Conservation (phyloP, 1,284 basidiomycete species). For the Ustilago curta region DNA sequence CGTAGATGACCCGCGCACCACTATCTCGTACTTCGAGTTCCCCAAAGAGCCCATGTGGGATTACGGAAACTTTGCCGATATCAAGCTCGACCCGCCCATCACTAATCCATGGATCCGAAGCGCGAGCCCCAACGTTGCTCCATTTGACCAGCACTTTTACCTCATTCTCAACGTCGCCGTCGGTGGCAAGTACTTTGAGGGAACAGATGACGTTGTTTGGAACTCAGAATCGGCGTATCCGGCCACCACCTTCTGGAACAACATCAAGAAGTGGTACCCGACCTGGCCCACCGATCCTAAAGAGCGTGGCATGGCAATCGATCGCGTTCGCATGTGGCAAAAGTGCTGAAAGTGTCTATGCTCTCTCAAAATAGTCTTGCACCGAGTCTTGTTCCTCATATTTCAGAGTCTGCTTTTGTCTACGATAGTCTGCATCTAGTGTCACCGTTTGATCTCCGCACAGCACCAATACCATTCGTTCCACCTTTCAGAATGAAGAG, state of each 20-base stretch:
- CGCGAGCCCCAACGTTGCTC: conserved; percentile 74
- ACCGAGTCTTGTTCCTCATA: background rate
- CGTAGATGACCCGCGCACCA: conserved; percentile 76
- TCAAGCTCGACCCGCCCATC: conserved; percentile 79
- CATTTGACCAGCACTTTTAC: conserved; percentile 88
- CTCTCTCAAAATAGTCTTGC: background rate
- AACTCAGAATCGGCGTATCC: conserved; percentile 72
- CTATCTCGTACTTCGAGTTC: conserved; percentile 77
- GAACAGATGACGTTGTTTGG: conserved; percentile 73
- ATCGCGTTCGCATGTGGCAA: conserved; percentile 78
- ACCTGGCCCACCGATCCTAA: conserved; percentile 38
- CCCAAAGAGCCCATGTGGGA: conserved; percentile 78
- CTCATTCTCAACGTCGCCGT: conserved; percentile 82
- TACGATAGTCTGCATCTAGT: conserved; percentile 5
- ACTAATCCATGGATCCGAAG: conserved; percentile 67
- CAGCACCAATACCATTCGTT: too few relatives aligned
- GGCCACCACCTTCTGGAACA: conserved; percentile 77
- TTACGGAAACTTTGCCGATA: conserved; percentile 78
- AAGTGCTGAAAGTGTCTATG: conserved; percentile 26
- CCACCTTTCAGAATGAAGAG: too few relatives aligned
- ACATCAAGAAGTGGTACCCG: conserved; percentile 61
- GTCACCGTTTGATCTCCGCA: background rate
- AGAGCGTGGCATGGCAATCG: conserved; percentile 79
- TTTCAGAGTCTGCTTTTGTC: background rate
- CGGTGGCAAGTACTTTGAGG: conserved; percentile 84